phyloP scores from a whole-genome alignment of 225 moss, liverwort and hornwort species.

The Neckera pumila region DNA sequence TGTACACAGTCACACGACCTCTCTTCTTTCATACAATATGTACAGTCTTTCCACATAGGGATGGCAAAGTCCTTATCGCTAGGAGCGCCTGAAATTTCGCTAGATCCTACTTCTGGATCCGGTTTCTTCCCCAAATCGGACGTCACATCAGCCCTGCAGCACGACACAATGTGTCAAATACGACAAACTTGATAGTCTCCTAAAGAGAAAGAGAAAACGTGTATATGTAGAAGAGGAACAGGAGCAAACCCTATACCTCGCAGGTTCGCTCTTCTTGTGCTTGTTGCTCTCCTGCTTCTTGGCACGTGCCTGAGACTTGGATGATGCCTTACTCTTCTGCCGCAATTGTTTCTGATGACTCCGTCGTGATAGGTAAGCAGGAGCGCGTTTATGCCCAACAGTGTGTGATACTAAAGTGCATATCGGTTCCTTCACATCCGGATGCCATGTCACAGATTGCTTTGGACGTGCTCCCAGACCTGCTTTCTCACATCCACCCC shows the following conservation, averaged over 20 bases:
- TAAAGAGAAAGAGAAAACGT: background rate
- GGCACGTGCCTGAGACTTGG: slow-evolving; percentile 39
- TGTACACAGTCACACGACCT: slow-evolving; percentile 19
- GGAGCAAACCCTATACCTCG: background rate
- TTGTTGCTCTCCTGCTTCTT: slow-evolving; percentile 38
- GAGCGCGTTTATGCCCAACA: slow-evolving; percentile 27
- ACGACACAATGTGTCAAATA: background rate
- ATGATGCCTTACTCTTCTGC: slow-evolving; percentile 37
- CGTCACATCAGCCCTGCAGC: slow-evolving; percentile 11
- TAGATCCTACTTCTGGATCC: background rate
- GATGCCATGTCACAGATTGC: slow-evolving; percentile 41
- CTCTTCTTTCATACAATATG: slow-evolving; percentile 13
- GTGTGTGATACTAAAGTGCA: slow-evolving; percentile 45
- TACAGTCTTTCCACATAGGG: background rate
- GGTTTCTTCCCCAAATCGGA: background rate
- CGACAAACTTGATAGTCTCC: background rate
- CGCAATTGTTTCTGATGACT: slow-evolving; percentile 51
- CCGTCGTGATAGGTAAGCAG: slow-evolving; percentile 33
- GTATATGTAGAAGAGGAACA: background rate
- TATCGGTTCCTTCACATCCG: slow-evolving; percentile 44
- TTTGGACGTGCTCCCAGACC: slow-evolving; percentile 37
- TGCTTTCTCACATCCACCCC: slow-evolving; percentile 35
- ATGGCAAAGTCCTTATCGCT: background rate
- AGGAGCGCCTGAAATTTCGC: background rate
- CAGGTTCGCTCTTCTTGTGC: slow-evolving; percentile 10